Percentiles rank a stretch among this genome's conserved stretches.
These are phyloP conservation scores for Podaxis rugospora DNA, from an alignment of 768 basidiomycete genomes.

Conservation along the genomic window DNA sequence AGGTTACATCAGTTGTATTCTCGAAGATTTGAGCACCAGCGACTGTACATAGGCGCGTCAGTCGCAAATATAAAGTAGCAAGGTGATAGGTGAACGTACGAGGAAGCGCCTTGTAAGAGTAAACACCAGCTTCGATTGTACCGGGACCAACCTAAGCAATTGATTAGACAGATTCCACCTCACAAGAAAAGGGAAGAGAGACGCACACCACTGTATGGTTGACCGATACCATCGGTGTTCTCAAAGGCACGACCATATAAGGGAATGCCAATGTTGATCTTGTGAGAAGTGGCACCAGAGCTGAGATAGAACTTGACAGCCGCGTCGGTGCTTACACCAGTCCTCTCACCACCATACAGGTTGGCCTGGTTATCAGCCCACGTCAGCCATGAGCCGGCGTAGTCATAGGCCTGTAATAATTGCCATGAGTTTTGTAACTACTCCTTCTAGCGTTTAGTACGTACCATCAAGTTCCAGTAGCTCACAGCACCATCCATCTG, in stretches of 20 bases:
- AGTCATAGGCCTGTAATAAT: conserved; percentile 57
- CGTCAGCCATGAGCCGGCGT: conserved; percentile 75
- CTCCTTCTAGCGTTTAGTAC: neutral
- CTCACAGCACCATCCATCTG: conserved; percentile 64
- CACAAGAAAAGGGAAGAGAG: neutral
- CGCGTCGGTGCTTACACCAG: conserved; percentile 61
- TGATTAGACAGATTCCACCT: neutral
- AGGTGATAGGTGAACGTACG: conserved; percentile 28
- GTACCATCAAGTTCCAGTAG: conserved; percentile 83
- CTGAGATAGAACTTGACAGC: conserved; percentile 59
- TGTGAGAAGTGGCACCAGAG: conserved; percentile 57
- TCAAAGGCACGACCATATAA: conserved; percentile 80
- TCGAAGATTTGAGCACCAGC: conserved; percentile 58
- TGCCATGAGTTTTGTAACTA: neutral
- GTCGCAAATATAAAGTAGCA: neutral
- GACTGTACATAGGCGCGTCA: conserved; percentile 23
- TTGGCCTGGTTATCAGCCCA: conserved; percentile 56
- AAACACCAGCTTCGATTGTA: conserved; percentile 65
- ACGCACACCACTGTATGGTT: conserved; percentile 62
- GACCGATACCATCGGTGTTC: conserved; percentile 60
- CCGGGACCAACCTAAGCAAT: conserved; percentile 59
- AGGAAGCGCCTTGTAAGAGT: conserved; percentile 74
- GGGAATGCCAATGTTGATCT: conserved; percentile 75
- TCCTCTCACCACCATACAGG: conserved; percentile 60
- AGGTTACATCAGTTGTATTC: conserved; percentile 65